Percentiles rank a stretch among this genome's conserved stretches.
phyloP scores from a whole-genome alignment of 1,284 basidiomycete species.

The Phenoliferia sp. region DNA sequence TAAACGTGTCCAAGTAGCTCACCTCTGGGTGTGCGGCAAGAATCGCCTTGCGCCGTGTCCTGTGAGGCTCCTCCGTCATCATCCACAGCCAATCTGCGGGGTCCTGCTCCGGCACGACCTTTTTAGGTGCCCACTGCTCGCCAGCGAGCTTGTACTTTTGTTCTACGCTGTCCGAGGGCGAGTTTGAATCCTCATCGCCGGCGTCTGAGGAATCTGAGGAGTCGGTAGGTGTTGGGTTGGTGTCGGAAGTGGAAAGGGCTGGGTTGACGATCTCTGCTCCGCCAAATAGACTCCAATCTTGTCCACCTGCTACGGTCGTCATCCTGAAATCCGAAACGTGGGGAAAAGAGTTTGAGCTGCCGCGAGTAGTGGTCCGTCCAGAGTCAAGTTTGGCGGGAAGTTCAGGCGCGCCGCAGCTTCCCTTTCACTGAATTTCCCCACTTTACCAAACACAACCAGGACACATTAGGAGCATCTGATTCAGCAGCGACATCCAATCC shows the following conservation, averaged over 20 bases:
- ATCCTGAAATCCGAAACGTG: background rate
- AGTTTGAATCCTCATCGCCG: background rate
- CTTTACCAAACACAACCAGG: too few relatives aligned
- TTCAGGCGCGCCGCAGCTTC: too few relatives aligned
- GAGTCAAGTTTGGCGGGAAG: too few relatives aligned
- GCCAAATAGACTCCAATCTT: conserved; percentile 13
- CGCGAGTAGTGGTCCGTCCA: too few relatives aligned
- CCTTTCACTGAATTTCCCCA: too few relatives aligned
- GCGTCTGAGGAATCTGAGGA: background rate
- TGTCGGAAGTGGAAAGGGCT: background rate
- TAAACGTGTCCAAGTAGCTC: conserved; percentile 34
- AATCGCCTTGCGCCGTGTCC: conserved; percentile 77
- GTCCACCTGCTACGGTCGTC: background rate
- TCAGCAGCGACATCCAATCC: too few relatives aligned
- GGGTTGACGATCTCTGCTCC: conserved; percentile 16
- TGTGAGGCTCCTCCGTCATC: conserved; percentile 95
- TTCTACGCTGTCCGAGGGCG: background rate
- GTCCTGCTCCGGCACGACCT: conserved; percentile 35
- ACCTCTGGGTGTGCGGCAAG: conserved; percentile 93
- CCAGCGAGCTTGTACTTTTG: conserved; percentile 9
- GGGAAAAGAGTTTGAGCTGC: background rate
- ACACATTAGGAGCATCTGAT: too few relatives aligned
- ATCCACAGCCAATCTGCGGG: conserved; percentile 64
- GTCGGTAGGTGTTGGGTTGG: background rate
- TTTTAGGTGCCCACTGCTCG: conserved; percentile 38